Evolutionary conservation across 2,329 filamentous ascomycete genomes (phyloP).

Genomic region (Aspergillus terreus): DNA sequence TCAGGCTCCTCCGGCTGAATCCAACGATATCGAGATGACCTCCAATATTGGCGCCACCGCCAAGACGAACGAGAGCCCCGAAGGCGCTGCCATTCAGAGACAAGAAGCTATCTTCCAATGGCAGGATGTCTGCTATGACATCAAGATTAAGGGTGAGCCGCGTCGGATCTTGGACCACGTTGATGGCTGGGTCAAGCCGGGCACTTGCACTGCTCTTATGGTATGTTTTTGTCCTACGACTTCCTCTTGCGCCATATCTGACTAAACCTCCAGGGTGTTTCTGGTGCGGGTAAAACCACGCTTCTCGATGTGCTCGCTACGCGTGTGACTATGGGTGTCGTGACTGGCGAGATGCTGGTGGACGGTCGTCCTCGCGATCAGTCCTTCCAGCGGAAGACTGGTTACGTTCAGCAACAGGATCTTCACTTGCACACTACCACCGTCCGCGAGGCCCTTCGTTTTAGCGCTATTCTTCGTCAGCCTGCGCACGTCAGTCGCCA

Average conservation of each 20-base stretch:
- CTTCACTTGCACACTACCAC: constrained; percentile 80
- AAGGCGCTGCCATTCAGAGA: constrained; percentile 48
- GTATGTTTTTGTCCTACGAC: constrained; percentile 28
- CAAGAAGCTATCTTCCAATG: constrained; percentile 82
- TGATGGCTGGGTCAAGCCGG: constrained; percentile 91
- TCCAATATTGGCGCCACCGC: constrained; percentile 24
- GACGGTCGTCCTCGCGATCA: constrained; percentile 69
- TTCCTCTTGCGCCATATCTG: constrained; percentile 14
- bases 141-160: constrained; percentile 72
- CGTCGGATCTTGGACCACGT: constrained; percentile 79
- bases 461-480: constrained; percentile 81
- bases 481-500: constrained; percentile 66
- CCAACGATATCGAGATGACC: constrained; percentile 6
- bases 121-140: constrained; percentile 78
- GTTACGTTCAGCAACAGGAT: constrained; percentile 91
- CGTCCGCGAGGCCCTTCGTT: constrained; percentile 81
- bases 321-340: constrained; percentile 83
- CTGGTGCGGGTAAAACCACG: constrained; percentile 91
- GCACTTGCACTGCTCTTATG: constrained; percentile 86
- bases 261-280: constrained; percentile 57
- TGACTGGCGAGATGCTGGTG: constrained; percentile 82
- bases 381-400: constrained; percentile 87
- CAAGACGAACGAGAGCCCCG: constrained; percentile 27
- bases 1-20: background rate
- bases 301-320: constrained; percentile 82